Percentiles rank a stretch among this genome's conserved stretches.
Conservation (phyloP, 108 stramenopile species). For the Mediolabrus comicus region DNA sequence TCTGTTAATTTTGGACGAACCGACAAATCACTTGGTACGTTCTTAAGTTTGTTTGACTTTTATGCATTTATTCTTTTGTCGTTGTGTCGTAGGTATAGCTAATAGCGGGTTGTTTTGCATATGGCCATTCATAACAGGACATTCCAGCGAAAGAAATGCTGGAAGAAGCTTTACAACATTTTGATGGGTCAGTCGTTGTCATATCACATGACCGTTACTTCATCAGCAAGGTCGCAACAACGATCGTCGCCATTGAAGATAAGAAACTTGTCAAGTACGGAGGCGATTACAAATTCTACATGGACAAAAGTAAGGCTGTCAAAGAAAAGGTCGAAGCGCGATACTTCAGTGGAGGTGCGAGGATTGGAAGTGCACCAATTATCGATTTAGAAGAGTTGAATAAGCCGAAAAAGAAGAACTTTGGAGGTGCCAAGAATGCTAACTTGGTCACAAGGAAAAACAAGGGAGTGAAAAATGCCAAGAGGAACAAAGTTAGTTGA, state of each 20-base stretch:
- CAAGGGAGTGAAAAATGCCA: slow-evolving; percentile 98
- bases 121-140: slow-evolving; percentile 35
- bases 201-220: slow-evolving; percentile 98
- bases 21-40: slow-evolving; percentile 83
- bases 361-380: slow-evolving; percentile 73
- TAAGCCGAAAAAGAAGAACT: slow-evolving; percentile 81
- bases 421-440: slow-evolving; percentile 90
- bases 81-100: no score
- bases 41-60: not conserved
- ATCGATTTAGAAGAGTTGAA: slow-evolving; percentile 65
- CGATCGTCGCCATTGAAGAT: slow-evolving; percentile 93
- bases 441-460: slow-evolving; percentile 80
- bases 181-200: slow-evolving; percentile 89
- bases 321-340: slow-evolving; percentile 89
- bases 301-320: slow-evolving; percentile 79
- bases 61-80: not conserved
- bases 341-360: slow-evolving; percentile 72
- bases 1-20: slow-evolving; percentile 89
- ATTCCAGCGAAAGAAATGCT: slow-evolving; percentile 98
- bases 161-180: slow-evolving; percentile 95
- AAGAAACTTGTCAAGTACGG: slow-evolving; percentile 77
- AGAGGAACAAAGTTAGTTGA: slow-evolving; percentile 46
- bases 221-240: slow-evolving; percentile 92
- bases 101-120: not conserved
- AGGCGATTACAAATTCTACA: slow-evolving; percentile 97